Percentiles rank a stretch among this genome's conserved stretches.
Conservation (phyloP, 139 green algal species). For the Auxenochlorella pyrenoidosa region DNA sequence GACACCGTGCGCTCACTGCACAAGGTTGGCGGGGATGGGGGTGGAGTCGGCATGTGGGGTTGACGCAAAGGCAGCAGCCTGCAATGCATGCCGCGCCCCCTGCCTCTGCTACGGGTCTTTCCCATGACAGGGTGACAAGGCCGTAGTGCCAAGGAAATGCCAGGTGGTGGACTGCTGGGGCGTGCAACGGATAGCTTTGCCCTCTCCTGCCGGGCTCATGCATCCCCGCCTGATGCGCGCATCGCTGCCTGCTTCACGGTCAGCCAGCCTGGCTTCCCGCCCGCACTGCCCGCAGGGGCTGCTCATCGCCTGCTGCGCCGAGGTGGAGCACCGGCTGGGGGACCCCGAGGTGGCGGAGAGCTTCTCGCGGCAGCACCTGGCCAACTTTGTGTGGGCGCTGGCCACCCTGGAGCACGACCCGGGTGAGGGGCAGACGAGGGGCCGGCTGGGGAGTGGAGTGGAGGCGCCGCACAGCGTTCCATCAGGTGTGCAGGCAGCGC, state of each 20-base stretch:
- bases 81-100: no score
- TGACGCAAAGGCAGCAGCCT: no score
- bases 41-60: not conserved
- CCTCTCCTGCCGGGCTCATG: no score
- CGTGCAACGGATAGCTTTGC: no score
- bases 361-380: conserved; percentile 61
- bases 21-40: conserved; percentile 23
- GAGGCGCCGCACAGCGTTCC: no score
- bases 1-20: conserved; percentile 1
- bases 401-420: conserved; percentile 47
- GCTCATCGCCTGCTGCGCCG: conserved; percentile 14
- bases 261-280: not conserved
- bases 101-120: no score
- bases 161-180: no score
- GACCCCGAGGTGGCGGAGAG: not conserved
- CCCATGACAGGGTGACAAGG: no score
- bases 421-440: not conserved
- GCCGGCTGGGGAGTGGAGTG: no score
- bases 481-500: not conserved
- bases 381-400: conserved; percentile 55
- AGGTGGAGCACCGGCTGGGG: conserved; percentile 45
- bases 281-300: conserved; percentile 28
- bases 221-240: no score
- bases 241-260: no score
- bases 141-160: no score